These are phyloP conservation scores for Lunularia cruciata DNA, from an alignment of 225 moss, liverwort and hornwort genomes.

Conservation along the genomic window DNA sequence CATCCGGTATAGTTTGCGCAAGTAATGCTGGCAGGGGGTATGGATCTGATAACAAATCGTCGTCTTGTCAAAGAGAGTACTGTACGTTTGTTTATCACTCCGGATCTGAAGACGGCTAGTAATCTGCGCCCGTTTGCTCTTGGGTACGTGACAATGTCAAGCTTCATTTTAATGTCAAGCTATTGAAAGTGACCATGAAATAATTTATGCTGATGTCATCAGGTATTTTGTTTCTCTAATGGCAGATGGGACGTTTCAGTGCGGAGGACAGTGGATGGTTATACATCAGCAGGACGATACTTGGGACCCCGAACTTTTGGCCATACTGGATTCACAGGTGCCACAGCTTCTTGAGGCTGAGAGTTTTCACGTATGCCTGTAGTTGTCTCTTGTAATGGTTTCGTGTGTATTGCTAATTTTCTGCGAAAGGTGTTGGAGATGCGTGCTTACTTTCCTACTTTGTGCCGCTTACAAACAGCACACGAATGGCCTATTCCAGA, in stretches of 20 bases:
- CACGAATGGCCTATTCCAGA: too few species aligned
- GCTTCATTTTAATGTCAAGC: not conserved
- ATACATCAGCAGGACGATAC: constrained; percentile 68
- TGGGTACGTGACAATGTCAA: constrained; percentile 39
- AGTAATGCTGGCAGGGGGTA: constrained; percentile 75
- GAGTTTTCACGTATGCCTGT: not conserved
- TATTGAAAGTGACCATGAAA: not conserved
- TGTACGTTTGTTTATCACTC: constrained; percentile 67
- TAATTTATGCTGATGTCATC: not conserved
- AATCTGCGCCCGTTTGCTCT: constrained; percentile 74
- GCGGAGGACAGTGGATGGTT: constrained; percentile 68
- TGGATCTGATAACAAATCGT: constrained; percentile 60
- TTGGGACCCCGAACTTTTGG: constrained; percentile 71
- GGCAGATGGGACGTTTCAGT: constrained; percentile 72
- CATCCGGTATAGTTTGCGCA: constrained; percentile 62
- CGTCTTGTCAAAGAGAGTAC: constrained; percentile 66
- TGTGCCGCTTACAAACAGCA: too few species aligned
- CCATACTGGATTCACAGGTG: constrained; percentile 81
- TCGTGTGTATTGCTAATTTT: too few species aligned
- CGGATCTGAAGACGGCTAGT: constrained; percentile 47
- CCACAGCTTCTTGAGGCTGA: not conserved
- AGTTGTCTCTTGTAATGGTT: not conserved
- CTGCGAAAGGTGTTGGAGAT: too few species aligned
- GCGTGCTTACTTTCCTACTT: too few species aligned
- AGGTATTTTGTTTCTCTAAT: not conserved